Base-by-base conservation (phyloP, 2,329 filamentous ascomycete genomes). In the Spiromastix sp. region DNA sequence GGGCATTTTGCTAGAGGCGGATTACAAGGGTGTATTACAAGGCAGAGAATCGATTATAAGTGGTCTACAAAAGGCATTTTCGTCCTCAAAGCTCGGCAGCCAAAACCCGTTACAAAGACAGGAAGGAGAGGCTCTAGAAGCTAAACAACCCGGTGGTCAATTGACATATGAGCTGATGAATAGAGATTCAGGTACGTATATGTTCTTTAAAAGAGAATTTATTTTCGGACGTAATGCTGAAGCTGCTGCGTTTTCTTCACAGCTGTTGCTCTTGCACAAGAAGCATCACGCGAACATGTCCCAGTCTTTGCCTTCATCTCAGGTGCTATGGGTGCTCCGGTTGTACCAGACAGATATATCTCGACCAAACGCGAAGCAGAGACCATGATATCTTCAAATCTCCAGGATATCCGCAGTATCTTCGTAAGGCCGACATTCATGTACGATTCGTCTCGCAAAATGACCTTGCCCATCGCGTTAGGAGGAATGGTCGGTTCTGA, bases 151-250 rank as follows among this genome's bases (percentile, higher is more conserved):
- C 30, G 77, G 78, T 47, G 78, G 79, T 17, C 82, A 91, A 61
- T 69, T 94, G 50, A 95, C 89, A 12, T 98, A 98, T 65, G 91
- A 96, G 66, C 71, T 86, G 41, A 95, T 98, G 85, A 98, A 98
- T 64, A 75, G 91, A 38, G 89, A 96, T 63, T 72, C 72, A 28
- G 70, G 70, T 72, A 51, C 20, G 54, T 51, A 22, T 25, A 11
- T 16, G 12, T 25, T 15, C 12, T 10, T 27, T 13, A 11, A 18
- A 5, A 27, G 13, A 32, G n/a, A 17, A n/a, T 19, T 22, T 31
- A 28, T 9, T 32, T 24, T 15, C 21, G 7, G 7, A 7, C 21
- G 4, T n/a, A 13, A 31, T 38, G 26, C 36, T 43, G 38, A 41
- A 19, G 18, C 31, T 21, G 12, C 12, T 17, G 5, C 22, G 12